Evolutionary conservation across 1,284 basidiomycete genomes (phyloP).

Genomic region (Kwoniella shivajii): DNA sequence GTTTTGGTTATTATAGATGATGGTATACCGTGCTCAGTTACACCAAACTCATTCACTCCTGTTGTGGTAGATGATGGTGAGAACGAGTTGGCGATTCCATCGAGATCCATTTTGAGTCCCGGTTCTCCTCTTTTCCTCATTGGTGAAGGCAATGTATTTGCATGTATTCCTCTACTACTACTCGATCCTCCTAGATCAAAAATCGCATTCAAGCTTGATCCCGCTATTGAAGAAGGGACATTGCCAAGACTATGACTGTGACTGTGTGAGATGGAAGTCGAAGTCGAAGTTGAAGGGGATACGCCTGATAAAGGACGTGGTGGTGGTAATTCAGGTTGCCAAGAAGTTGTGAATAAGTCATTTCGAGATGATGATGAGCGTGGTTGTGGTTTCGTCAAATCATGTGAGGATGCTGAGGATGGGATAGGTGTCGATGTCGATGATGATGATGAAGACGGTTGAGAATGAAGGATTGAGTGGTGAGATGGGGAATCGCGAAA

Average conservation of each 20-base stretch:
- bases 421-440: not conserved
- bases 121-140: not conserved
- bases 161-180: not conserved
- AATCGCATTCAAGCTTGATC: conserved; percentile 1
- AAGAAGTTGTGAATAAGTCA: conserved; percentile 39
- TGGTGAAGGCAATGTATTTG: conserved; percentile 11
- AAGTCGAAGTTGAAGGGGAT: not conserved
- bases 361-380: conserved; percentile 31
- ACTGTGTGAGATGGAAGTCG: not conserved
- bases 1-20: conserved; percentile 4
- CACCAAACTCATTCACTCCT: conserved; percentile 21
- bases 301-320: conserved; percentile 12
- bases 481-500: conserved; percentile 12
- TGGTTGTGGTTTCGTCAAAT: not conserved
- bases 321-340: conserved; percentile 32
- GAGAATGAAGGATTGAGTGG: conserved; percentile 1
- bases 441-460: not conserved
- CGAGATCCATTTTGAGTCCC: conserved; percentile 12
- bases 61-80: not conserved
- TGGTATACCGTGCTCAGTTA: not conserved
- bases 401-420: not conserved
- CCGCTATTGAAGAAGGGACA: not conserved
- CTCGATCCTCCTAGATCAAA: conserved; percentile 4
- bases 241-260: too few relatives aligned
- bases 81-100: not conserved